These are phyloP conservation scores for Neocatenulostroma microsporum DNA, from an alignment of 2,329 filamentous ascomycete genomes.

Conservation along the genomic window DNA sequence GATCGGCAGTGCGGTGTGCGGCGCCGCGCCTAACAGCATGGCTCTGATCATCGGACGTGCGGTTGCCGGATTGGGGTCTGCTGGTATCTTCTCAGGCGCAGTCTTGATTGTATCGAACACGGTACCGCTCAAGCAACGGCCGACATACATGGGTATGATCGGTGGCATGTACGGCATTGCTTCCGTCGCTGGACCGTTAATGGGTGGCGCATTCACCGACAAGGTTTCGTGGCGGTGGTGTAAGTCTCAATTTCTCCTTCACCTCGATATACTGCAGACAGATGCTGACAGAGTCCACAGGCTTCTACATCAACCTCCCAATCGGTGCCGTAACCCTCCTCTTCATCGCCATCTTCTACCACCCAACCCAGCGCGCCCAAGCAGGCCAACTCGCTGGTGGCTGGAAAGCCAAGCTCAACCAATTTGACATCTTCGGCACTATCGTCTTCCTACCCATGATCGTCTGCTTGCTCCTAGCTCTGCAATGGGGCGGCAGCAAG, in stretches of 20 bases:
- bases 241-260: constrained; percentile 4
- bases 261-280: neutral
- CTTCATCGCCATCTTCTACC: constrained; percentile 31
- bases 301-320: constrained; percentile 49
- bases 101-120: constrained; percentile 40
- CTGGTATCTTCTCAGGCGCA: constrained; percentile 45
- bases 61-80: constrained; percentile 43
- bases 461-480: constrained; percentile 42
- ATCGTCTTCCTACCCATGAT: constrained; percentile 42
- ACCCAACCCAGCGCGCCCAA: constrained; percentile 27
- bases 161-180: constrained; percentile 45
- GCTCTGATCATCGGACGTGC: constrained; percentile 47
- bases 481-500: constrained; percentile 45
- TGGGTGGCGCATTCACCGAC: constrained; percentile 34
- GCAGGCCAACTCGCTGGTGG: constrained; percentile 26
- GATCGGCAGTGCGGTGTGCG: constrained; percentile 46
- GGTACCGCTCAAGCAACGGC: constrained; percentile 40
- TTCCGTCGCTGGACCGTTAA: constrained; percentile 40
- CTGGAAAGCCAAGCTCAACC: constrained; percentile 33
- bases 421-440: constrained; percentile 43
- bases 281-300: constrained; percentile 29
- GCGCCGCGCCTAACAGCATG: constrained; percentile 42
- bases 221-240: constrained; percentile 23
- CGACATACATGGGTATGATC: constrained; percentile 43
- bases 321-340: constrained; percentile 38